Evolutionary conservation across 768 basidiomycete species (phyloP), one percentile per base, ranked within the genome.

Genomic region (Lyophyllum semitale): DNA sequence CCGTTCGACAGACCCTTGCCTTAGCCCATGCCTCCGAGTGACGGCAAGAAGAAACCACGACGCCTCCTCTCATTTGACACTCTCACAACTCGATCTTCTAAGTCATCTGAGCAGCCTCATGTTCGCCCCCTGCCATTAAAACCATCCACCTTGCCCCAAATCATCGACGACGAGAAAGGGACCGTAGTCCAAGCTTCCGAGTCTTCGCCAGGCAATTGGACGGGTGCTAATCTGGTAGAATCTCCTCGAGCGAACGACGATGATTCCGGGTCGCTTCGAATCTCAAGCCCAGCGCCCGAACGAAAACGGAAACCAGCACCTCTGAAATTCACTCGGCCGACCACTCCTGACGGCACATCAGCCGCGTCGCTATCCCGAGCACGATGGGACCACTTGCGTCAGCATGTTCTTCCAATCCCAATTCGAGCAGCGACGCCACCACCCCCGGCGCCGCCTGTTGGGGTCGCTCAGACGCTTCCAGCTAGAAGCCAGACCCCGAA

Each of bases 311-410:
- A 52, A 42, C 60, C 54, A 20, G 27, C 37, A 18, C 49, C 58
- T 22, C 51, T 57, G 29, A 60, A 57, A 48, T 49, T 55, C 18
- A 47, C 43, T 23, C 59, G 59, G 50, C 65, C 61, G 72, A 74
- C 83, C 78, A 89, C 54, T 55, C 68, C 46, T 66, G 78, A 74
- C 76, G 72, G 56, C 62, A 66, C 42, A 82, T 74, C 60, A 81
- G 57, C 67, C 1, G 51, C 68, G 29, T 72, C 79, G 11, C 69
- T 75, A 4, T 75, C 81, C 1, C 59, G 67, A 47, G 71, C 71
- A 22, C 77, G 81, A 23, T 86, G 84, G 84, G 79, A 83, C 22
- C 71, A 70, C 26, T 58, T 85, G 13, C 74, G 84, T n/a, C 77
- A 77, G 38, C 82, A 84, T 64, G 82, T 85, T 12, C 64, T 84